These are phyloP conservation scores for Apiotrichum sp. DNA, from an alignment of 1,284 basidiomycete genomes.

Conservation along the genomic window DNA sequence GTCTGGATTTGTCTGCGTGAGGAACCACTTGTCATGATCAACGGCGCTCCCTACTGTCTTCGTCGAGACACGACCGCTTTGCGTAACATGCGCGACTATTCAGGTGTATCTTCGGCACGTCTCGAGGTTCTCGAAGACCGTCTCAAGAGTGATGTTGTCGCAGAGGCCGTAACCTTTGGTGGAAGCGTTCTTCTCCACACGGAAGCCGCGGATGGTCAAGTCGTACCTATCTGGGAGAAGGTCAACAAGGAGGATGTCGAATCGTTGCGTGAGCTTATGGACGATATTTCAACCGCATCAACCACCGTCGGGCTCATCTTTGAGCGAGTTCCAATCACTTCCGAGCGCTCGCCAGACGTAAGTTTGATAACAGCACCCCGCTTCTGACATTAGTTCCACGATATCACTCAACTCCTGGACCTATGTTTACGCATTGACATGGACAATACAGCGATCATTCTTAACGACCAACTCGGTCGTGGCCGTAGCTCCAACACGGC, in stretches of 20 bases:
- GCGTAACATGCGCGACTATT: slow-evolving; percentile 83
- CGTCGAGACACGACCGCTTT: slow-evolving; percentile 71
- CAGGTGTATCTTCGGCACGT: slow-evolving; percentile 81
- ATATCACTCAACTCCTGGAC: slow-evolving; percentile 65
- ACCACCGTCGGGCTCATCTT: slow-evolving; percentile 63
- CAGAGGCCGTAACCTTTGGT: slow-evolving; percentile 75
- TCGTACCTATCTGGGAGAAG: slow-evolving; percentile 94
- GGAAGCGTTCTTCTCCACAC: slow-evolving; percentile 82
- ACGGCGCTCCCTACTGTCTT: slow-evolving; percentile 50
- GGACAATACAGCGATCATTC: slow-evolving; percentile 71
- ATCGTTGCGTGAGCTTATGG: slow-evolving; percentile 88
- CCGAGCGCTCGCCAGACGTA: slow-evolving; percentile 51
- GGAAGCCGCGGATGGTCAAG: slow-evolving; percentile 78
- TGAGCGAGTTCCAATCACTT: slow-evolving; percentile 82
- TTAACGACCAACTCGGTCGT: slow-evolving; percentile 93
- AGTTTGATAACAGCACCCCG: slow-evolving; percentile 12
- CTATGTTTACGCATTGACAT: slow-evolving; percentile 71
- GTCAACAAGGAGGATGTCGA: slow-evolving; percentile 69
- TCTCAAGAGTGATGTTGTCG: slow-evolving; percentile 79
- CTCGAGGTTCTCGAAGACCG: slow-evolving; percentile 87
- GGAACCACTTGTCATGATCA: slow-evolving; percentile 84
- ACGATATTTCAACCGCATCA: slow-evolving; percentile 49
- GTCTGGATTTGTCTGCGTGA: slow-evolving; percentile 91
- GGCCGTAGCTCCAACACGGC: slow-evolving; percentile 90
- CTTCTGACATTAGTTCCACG: slow-evolving; percentile 45